Conservation (phyloP, 2,329 filamentous ascomycete species). For the Daldinia sp. region DNA sequence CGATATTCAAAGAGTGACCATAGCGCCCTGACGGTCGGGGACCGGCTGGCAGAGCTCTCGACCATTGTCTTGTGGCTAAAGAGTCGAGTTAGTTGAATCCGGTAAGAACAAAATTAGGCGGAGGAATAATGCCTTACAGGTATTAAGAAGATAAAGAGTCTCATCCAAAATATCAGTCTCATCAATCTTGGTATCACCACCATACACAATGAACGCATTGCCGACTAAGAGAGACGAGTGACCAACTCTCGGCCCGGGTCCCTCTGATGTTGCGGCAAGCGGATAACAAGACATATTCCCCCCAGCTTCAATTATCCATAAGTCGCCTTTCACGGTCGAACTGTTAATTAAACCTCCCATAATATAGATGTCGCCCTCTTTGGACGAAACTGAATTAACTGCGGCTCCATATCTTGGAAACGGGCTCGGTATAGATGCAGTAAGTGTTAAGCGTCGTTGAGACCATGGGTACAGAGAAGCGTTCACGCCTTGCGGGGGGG, state of each 20-base stretch:
- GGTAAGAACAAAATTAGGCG: neutral
- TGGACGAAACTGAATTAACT: slow-evolving; percentile 90
- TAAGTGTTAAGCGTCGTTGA: slow-evolving; percentile 86
- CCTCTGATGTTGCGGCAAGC: slow-evolving; percentile 89
- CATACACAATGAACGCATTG: slow-evolving; percentile 98
- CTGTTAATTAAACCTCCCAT: slow-evolving; percentile 98
- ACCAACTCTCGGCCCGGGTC: slow-evolving; percentile 92
- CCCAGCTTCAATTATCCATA: slow-evolving; percentile 97
- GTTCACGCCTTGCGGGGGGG: slow-evolving; percentile 63
- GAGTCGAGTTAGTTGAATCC: slow-evolving; percentile 10
- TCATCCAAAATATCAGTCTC: slow-evolving; percentile 92
- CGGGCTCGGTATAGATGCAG: slow-evolving; percentile 80
- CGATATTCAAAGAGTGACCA: slow-evolving; percentile 93
- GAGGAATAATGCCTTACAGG: slow-evolving; percentile 71
- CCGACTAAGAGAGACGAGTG: slow-evolving; percentile 94
- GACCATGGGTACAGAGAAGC: slow-evolving; percentile 95
- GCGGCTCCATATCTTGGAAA: slow-evolving; percentile 98
- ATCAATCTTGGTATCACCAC: slow-evolving; percentile 96
- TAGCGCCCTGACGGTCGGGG: slow-evolving; percentile 89
- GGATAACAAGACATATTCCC: slow-evolving; percentile 90
- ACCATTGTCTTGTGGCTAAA: slow-evolving; percentile 96
- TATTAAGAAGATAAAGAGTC: slow-evolving; percentile 95
- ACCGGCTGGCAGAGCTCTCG: slow-evolving; percentile 86
- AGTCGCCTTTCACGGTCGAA: slow-evolving; percentile 92
- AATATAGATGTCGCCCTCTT: slow-evolving; percentile 96